Evolutionary conservation across 805 yeast genomes (phyloP).

Genomic region (Candida fluviatilis): DNA sequence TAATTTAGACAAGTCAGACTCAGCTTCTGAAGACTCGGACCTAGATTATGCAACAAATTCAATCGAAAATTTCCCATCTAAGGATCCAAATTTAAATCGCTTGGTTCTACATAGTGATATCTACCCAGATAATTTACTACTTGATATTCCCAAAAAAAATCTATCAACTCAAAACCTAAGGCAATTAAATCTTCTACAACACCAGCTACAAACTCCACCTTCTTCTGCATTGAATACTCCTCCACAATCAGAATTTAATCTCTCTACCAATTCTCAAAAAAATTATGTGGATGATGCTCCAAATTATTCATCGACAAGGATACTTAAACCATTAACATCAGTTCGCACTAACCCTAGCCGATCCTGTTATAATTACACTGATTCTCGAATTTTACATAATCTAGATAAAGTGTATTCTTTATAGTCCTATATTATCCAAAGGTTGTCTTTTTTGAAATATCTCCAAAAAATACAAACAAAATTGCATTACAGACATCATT

Average conservation of each 20-base stretch:
- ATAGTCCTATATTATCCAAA: neutral
- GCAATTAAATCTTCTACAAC: slow-evolving; percentile 1
- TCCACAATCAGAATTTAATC: slow-evolving; percentile 4
- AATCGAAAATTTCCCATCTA: slow-evolving; percentile 16
- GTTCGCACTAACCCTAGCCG: neutral
- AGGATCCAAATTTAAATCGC: slow-evolving; percentile 20
- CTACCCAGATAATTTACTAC: slow-evolving; percentile 21
- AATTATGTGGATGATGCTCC: neutral
- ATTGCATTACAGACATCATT: no score
- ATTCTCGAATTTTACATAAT: neutral
- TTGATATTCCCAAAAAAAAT: slow-evolving; percentile 30
- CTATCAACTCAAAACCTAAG: slow-evolving; percentile 27
- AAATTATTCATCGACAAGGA: neutral
- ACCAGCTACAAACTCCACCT: slow-evolving; percentile 5
- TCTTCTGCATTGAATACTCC: slow-evolving; percentile 6
- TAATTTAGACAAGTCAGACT: neutral
- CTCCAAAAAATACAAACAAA: no score
- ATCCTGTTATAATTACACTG: neutral
- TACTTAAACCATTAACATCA: neutral
- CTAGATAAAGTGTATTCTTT: neutral
- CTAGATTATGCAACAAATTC: slow-evolving; percentile 1
- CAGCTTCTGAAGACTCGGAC: neutral
- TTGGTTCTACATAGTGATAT: slow-evolving; percentile 17
- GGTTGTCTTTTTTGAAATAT: neutral
- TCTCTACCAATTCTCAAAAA: neutral